A percentile compares a stretch with the other conserved stretches of the same genome.
phyloP scores from a whole-genome alignment of 2,329 filamentous ascomycete species.

The Diplodia sapinea region DNA sequence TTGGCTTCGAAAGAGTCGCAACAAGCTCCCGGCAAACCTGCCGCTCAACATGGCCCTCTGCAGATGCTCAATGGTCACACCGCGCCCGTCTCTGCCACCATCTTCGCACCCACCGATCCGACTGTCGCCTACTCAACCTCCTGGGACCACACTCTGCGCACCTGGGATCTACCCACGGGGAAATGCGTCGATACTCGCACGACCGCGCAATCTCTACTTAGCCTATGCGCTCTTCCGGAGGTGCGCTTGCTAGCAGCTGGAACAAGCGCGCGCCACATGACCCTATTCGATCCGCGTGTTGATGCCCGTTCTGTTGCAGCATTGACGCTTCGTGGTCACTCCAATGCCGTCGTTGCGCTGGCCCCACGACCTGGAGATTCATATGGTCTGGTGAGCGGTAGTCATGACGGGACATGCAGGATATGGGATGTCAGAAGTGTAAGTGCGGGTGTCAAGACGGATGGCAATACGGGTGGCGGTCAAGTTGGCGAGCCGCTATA shows the following conservation, averaged over 20 bases:
- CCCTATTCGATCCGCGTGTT: constrained; percentile 86
- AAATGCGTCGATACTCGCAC: constrained; percentile 80
- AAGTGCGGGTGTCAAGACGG: constrained; percentile 55
- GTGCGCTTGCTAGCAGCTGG: constrained; percentile 72
- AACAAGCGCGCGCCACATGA: constrained; percentile 84
- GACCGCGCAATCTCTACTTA: constrained; percentile 82
- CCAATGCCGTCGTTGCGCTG: constrained; percentile 71
- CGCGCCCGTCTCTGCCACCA: constrained; percentile 74
- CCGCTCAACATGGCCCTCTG: constrained; percentile 77
- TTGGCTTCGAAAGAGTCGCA: constrained; percentile 59
- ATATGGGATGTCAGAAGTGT: constrained; percentile 90
- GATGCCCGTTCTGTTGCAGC: constrained; percentile 77
- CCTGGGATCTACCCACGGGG: constrained; percentile 86
- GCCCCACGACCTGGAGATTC: constrained; percentile 69
- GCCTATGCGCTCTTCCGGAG: constrained; percentile 73
- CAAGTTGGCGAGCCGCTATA: constrained; percentile 72
- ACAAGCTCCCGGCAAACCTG: constrained; percentile 64
- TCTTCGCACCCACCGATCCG: constrained; percentile 83
- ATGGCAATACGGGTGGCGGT: constrained; percentile 63
- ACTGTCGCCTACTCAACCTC: constrained; percentile 92
- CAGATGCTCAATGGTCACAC: constrained; percentile 74
- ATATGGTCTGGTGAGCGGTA: constrained; percentile 85
- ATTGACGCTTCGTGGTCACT: constrained; percentile 90
- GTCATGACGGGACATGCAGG: constrained; percentile 88
- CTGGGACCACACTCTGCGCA: constrained; percentile 88